Base-by-base conservation (phyloP, 1,284 basidiomycete species). In the Sporisorium sorghi region DNA sequence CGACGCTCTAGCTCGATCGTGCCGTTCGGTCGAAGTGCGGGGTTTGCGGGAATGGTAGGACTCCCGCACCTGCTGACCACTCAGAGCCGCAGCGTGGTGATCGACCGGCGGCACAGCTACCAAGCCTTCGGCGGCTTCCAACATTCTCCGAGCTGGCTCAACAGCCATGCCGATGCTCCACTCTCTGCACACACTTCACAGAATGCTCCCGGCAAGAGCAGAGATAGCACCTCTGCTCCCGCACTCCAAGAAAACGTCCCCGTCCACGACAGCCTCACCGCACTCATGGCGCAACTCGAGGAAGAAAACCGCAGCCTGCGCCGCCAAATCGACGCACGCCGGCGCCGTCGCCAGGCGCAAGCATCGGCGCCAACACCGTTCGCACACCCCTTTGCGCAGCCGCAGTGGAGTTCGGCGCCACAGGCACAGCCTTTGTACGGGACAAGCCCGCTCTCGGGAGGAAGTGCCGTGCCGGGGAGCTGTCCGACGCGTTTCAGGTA, bases 291-390 rank as follows among this genome's bases (percentile, higher is more conserved):
- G 6, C 39, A 30, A 28, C 49, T 67, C 4, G 23, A 51, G 24
- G 30, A 52, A 24, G 58, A 67, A 26, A 67, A 67, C 37, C 48
- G 42, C 21, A 19, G n/a, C 2, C 32, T 67, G 15, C 53, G 58
- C 1, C 35, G 40, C 19, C 43, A 56, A 11, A 15, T 67, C 35
- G 43, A 52, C 12, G 19, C 44, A 21, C 58, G 26, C 11, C 37
- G 23, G 14, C 48, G 40, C 17, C 48, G 17, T 32, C 32, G 33
- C n/a, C 28, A 44, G 14, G 35, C 17, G 32, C 21, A 49, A 24
- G 48, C 46, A 23, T 23, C 23, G 21, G n/a, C n/a, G n/a, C n/a
- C n/a, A n/a, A n/a, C n/a, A n/a, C 15, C 23, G 12, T 24, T 26
- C 21, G 42, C 42, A 19, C 46, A 47, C 11, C 46, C 28, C 5